These are phyloP conservation scores for Neonothopanus nambi DNA, from an alignment of 1,284 basidiomycete genomes.

Conservation along the genomic window DNA sequence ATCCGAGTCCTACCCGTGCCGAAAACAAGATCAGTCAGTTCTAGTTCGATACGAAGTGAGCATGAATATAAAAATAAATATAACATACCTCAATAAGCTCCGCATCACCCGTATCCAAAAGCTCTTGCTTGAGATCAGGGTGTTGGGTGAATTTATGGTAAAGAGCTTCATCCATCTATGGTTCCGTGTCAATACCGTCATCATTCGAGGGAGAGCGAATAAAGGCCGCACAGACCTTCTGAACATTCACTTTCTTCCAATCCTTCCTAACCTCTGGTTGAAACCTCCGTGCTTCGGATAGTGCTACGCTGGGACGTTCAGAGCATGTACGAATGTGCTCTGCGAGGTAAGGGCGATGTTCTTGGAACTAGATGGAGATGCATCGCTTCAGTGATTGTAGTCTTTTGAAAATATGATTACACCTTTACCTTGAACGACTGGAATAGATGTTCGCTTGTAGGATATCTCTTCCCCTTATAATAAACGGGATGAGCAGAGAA, in stretches of 20 bases:
- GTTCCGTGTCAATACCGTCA: background rate
- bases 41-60: slow-evolving; percentile 6
- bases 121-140: slow-evolving; percentile 47
- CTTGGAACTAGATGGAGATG: slow-evolving; percentile 42
- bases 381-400: slow-evolving; percentile 1
- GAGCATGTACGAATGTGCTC: slow-evolving; percentile 65
- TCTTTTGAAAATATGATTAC: background rate
- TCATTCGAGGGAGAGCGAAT: too few species aligned
- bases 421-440: slow-evolving; percentile 61
- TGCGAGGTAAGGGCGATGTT: slow-evolving; percentile 55
- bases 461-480: slow-evolving; percentile 58
- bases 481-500: slow-evolving; percentile 61
- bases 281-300: slow-evolving; percentile 65
- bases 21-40: slow-evolving; percentile 1
- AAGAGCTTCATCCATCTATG: slow-evolving; percentile 61
- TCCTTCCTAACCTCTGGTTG: slow-evolving; percentile 57
- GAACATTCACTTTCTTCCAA: slow-evolving; percentile 63
- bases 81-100: slow-evolving; percentile 59
- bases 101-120: slow-evolving; percentile 59
- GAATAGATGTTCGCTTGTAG: slow-evolving; percentile 69
- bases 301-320: slow-evolving; percentile 58
- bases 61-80: slow-evolving; percentile 11
- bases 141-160: slow-evolving; percentile 69
- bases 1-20: slow-evolving; percentile 50
- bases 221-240: slow-evolving; percentile 41